phyloP scores from a whole-genome alignment of 495 filamentous ascomycete species.

The Lentithecium fluviatile region DNA sequence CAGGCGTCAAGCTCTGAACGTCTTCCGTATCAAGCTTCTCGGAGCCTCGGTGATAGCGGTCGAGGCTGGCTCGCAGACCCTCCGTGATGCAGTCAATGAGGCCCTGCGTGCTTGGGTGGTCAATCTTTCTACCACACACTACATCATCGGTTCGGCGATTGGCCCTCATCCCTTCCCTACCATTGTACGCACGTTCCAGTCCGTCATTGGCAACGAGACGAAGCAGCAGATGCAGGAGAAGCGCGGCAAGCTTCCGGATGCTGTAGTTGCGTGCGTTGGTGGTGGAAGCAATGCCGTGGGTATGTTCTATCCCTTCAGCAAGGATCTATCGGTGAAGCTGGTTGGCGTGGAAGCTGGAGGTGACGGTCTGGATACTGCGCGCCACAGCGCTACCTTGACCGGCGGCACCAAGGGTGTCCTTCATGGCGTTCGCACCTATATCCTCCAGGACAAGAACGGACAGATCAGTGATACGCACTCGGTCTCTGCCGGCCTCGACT shows the following conservation, averaged over 20 bases:
- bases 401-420: conserved; percentile 88
- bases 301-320: conserved; percentile 95
- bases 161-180: conserved; percentile 95
- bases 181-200: conserved; percentile 94
- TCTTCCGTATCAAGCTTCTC: conserved; percentile 94
- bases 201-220: conserved; percentile 88
- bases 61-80: conserved; percentile 77
- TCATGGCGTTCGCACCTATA: conserved; percentile 93
- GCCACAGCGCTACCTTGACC: conserved; percentile 87
- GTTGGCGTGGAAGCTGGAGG: conserved; percentile 96
- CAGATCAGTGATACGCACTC: conserved; percentile 95
- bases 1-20: conserved; percentile 87
- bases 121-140: conserved; percentile 83
- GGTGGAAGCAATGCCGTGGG: conserved; percentile 88
- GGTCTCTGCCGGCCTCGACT: conserved; percentile 94
- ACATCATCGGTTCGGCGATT: conserved; percentile 93
- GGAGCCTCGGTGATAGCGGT: conserved; percentile 85
- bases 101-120: conserved; percentile 87
- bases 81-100: conserved; percentile 96
- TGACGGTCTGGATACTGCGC: conserved; percentile 80
- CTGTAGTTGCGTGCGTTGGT: conserved; percentile 93
- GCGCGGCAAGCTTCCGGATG: conserved; percentile 86
- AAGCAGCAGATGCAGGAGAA: conserved; percentile 80
- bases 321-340: conserved; percentile 80
- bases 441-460: conserved; percentile 86